These are phyloP conservation scores for Quercus tomentella DNA, from an alignment of 331 rosid species.

Conservation along the genomic window DNA sequence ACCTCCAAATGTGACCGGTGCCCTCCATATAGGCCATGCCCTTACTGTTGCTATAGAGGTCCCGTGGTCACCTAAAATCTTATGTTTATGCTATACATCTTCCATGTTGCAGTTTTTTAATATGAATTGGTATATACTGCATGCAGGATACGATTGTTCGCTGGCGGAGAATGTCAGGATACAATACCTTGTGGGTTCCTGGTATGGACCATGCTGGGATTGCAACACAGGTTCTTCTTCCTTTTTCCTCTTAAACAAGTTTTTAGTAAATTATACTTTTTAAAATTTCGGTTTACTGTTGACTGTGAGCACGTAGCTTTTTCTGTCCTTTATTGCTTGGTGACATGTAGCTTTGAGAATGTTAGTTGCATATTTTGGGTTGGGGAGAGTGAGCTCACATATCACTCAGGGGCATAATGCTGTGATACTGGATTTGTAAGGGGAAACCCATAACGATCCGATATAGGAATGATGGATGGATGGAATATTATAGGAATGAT, in stretches of 20 bases:
- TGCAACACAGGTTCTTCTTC: constrained; percentile 78
- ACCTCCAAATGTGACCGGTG: constrained; percentile 95
- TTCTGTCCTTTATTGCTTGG: background rate
- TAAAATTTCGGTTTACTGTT: background rate
- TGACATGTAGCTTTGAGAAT: background rate
- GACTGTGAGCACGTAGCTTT: background rate
- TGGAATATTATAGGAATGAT: too few species aligned
- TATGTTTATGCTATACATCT: constrained; percentile 1
- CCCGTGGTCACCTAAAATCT: background rate
- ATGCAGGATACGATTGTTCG: constrained; percentile 90
- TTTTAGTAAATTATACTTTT: background rate
- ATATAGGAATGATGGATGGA: too few species aligned
- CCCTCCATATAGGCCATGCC: constrained; percentile 96
- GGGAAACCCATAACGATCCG: too few species aligned
- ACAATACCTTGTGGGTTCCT: constrained; percentile 95
- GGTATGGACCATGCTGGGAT: constrained; percentile 98
- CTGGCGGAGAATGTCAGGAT: constrained; percentile 94
- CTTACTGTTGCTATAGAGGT: constrained; percentile 98
- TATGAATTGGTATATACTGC: constrained; percentile 12
- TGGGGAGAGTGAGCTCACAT: background rate
- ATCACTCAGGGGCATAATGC: background rate
- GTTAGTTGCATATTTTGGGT: background rate
- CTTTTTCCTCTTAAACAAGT: constrained; percentile 2
- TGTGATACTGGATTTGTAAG: too few species aligned
- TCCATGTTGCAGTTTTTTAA: constrained; percentile 3